A percentile compares a stretch with the other conserved stretches of the same genome.
These are phyloP conservation scores for Vickermania ingenoplastis DNA, from an alignment of 208 protist genomes.

Conservation along the genomic window DNA sequence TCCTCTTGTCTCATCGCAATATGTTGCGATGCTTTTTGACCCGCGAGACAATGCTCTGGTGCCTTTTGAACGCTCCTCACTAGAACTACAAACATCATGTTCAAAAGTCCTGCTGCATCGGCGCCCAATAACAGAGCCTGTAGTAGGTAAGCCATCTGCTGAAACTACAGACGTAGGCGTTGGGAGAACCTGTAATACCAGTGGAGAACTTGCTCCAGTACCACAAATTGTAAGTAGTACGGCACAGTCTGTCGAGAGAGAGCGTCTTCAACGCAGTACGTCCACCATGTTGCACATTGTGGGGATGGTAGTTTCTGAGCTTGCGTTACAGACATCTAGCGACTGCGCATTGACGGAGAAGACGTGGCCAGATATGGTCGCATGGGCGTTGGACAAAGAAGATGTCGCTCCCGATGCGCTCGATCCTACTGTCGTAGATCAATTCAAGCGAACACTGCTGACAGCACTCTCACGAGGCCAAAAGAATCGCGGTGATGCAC, in stretches of 20 bases:
- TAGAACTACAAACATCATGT: not conserved
- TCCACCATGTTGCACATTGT: not conserved
- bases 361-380: not conserved
- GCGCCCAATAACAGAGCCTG: not conserved
- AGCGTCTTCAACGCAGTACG: not conserved
- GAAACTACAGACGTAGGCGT: too few species aligned
- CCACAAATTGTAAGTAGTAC: too few species aligned
- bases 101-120: slow-evolving; percentile 1
- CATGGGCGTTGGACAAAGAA: not conserved
- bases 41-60: slow-evolving; percentile 5
- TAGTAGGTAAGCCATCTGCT: too few species aligned
- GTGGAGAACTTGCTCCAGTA: too few species aligned
- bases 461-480: not conserved
- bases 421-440: not conserved
- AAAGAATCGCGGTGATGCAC: not conserved
- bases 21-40: slow-evolving; percentile 3
- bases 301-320: not conserved
- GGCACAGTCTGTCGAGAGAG: too few species aligned
- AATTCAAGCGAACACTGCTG: not conserved
- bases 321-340: not conserved
- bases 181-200: too few species aligned
- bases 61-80: slow-evolving; percentile 4
- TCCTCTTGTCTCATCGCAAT: slow-evolving; percentile 2
- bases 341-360: not conserved
- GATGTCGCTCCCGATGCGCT: not conserved